Conservation (phyloP, 106 monocot genomes). For the Ottelia alismoides region DNA sequence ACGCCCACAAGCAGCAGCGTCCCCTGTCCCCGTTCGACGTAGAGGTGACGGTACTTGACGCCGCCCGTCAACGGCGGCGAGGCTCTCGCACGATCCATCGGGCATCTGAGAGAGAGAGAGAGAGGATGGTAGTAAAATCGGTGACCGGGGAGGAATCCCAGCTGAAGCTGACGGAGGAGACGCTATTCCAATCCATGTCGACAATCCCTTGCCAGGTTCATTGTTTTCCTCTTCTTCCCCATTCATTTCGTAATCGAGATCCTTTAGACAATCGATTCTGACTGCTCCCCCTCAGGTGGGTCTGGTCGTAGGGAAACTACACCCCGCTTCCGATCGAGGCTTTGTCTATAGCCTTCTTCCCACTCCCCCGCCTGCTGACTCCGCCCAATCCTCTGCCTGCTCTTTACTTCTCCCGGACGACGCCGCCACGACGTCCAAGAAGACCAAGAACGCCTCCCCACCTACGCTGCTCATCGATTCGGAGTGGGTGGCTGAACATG, state of each 20-base stretch:
- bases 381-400: constrained; percentile 46
- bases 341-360: constrained; percentile 65
- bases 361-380: constrained; percentile 78
- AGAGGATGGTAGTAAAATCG: constrained; percentile 45
- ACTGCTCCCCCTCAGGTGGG: no score
- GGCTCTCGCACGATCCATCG: no score
- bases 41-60: no score
- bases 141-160: constrained; percentile 70
- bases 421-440: constrained; percentile 19
- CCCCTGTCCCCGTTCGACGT: no score
- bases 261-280: no score
- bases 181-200: constrained; percentile 28
- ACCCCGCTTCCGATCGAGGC: constrained; percentile 33
- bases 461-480: constrained; percentile 41
- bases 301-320: constrained; percentile 53
- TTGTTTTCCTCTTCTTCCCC: no score
- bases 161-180: constrained; percentile 48
- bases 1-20: no score
- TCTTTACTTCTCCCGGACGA: no score
- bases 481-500: constrained; percentile 95
- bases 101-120: neutral
- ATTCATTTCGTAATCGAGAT: no score
- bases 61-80: no score
- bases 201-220: neutral
- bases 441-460: neutral